Evolutionary conservation across 176 grass and related monocot species (phyloP).

Genomic region (Guadua angustifolia): DNA sequence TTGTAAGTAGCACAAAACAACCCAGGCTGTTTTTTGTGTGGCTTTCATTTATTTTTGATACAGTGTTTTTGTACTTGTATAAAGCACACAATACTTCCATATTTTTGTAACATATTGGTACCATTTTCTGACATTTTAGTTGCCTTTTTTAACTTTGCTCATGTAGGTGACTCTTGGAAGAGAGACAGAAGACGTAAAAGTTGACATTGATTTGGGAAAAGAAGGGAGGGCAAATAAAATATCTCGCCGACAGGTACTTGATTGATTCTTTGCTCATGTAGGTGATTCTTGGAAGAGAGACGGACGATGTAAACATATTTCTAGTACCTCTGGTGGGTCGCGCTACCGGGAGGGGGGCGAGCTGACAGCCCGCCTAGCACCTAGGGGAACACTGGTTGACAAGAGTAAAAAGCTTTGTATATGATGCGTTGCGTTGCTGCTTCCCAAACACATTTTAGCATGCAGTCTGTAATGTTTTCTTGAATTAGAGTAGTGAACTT

Average conservation of each 20-base stretch:
- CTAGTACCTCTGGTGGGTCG: neutral
- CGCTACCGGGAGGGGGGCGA: no score
- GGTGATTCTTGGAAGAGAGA: conserved; percentile 93
- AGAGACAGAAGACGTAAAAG: conserved; percentile 85
- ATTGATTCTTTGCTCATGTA: conserved; percentile 40
- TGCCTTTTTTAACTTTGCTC: conserved; percentile 7
- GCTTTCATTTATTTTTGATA: conserved; percentile 16
- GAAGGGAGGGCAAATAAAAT: conserved; percentile 94
- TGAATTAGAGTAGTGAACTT: conserved; percentile 16
- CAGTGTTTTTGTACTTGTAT: conserved; percentile 5
- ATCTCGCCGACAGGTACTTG: conserved; percentile 82
- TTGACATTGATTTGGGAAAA: conserved; percentile 97
- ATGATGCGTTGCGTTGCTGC: neutral
- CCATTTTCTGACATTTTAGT: conserved; percentile 26
- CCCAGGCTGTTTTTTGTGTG: neutral
- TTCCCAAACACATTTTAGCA: conserved; percentile 17
- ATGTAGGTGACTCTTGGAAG: conserved; percentile 91
- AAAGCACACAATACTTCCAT: conserved; percentile 20
- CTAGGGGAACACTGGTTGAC: no score
- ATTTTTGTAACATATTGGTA: conserved; percentile 33
- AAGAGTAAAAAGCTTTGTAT: neutral
- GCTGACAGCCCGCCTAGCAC: no score
- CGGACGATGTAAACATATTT: conserved; percentile 61
- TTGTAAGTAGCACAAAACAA: conserved; percentile 22
- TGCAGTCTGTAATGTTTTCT: conserved; percentile 26